These are phyloP conservation scores for Ormosia semicastrata DNA, from an alignment of 306 rosid genomes.

Conservation along the genomic window DNA sequence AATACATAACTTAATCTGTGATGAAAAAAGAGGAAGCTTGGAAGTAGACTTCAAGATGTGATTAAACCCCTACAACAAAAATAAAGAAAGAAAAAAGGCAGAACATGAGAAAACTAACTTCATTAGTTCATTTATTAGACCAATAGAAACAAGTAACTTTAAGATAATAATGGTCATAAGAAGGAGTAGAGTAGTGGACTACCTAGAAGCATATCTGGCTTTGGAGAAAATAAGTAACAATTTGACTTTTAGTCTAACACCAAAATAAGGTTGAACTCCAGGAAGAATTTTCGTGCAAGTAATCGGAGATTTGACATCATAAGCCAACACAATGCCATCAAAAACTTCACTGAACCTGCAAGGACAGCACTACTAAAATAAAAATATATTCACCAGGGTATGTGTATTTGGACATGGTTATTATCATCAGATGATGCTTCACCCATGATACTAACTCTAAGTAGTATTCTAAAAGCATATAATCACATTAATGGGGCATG, in stretches of 20 bases:
- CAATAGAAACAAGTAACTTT: neutral
- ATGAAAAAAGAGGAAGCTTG: neutral
- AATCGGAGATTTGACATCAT: conserved; percentile 43
- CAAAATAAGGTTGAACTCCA: conserved; percentile 48
- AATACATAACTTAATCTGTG: no score
- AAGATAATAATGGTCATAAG: neutral
- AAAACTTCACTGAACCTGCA: conserved; percentile 55
- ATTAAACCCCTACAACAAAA: no score
- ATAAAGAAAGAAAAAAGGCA: no score
- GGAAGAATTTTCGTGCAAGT: conserved; percentile 40
- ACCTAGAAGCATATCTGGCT: conserved; percentile 88
- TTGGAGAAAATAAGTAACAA: conserved; percentile 72
- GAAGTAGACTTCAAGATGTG: no score
- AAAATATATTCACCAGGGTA: neutral
- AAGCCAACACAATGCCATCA: conserved; percentile 60
- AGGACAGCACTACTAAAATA: neutral
- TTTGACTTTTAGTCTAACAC: conserved; percentile 50
- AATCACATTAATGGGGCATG: neutral
- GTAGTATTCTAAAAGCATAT: neutral
- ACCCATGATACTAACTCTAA: neutral
- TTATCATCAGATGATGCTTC: neutral
- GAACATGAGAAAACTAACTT: neutral
- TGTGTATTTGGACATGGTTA: neutral
- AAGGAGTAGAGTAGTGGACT: neutral
- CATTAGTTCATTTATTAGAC: neutral